Percentiles rank a stretch among this genome's conserved stretches.
phyloP scores from a whole-genome alignment of 2,329 filamentous ascomycete genomes.

The Podosphaera fusca region DNA sequence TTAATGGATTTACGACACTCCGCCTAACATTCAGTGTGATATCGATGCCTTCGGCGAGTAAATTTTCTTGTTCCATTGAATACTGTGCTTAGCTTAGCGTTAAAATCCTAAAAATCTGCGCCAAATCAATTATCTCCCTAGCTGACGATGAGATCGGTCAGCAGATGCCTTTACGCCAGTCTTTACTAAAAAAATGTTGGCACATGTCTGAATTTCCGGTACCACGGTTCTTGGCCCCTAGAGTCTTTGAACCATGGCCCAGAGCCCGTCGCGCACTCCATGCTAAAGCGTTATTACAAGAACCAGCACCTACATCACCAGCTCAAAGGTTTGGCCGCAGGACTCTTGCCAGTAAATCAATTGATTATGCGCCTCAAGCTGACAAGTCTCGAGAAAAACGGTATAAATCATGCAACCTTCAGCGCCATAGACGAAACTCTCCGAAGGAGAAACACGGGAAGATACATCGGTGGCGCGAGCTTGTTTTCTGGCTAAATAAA shows the following conservation, averaged over 20 bases:
- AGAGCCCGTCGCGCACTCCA: background rate
- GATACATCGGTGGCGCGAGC: background rate
- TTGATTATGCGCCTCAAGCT: background rate
- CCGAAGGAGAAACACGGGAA: background rate
- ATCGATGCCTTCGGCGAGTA: too few relatives aligned
- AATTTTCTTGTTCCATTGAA: too few relatives aligned
- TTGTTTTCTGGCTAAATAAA: background rate
- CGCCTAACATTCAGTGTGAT: too few relatives aligned
- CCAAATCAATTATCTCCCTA: constrained; percentile 4
- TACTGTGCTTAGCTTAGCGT: background rate
- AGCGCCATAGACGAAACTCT: background rate
- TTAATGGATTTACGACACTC: too few relatives aligned
- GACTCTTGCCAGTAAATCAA: background rate
- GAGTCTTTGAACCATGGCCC: constrained; percentile 16
- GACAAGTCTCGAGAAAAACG: background rate
- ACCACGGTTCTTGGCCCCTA: constrained; percentile 15
- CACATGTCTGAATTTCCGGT: constrained; percentile 13
- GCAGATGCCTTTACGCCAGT: constrained; percentile 15
- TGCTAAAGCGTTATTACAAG: background rate
- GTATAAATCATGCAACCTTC: background rate
- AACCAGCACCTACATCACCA: background rate
- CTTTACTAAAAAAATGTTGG: constrained; percentile 11
- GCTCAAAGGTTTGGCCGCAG: background rate
- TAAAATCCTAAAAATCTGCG: constrained; percentile 1
- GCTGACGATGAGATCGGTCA: constrained; percentile 4